These are phyloP conservation scores for Metschnikowia vanudenii DNA, from an alignment of 805 yeast species.

Conservation along the genomic window DNA sequence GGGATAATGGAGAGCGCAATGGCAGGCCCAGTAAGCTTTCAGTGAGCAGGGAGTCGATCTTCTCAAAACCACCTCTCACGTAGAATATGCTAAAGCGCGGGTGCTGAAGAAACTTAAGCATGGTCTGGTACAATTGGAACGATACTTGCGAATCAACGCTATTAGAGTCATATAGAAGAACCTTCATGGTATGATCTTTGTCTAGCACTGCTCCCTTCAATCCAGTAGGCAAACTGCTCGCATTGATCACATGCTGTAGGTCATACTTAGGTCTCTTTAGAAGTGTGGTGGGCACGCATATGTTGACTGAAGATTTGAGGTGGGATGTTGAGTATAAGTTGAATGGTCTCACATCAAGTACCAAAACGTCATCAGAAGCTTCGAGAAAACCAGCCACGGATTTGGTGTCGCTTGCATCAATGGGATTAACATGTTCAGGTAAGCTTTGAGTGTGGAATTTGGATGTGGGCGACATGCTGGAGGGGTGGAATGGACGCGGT, in stretches of 20 bases:
- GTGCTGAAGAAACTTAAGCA: conserved; percentile 28
- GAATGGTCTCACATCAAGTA: conserved; percentile 42
- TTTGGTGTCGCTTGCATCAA: conserved; percentile 12
- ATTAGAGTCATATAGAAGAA: conserved; percentile 36
- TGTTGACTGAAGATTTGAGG: conserved; percentile 32
- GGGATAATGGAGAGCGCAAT: conserved; percentile 14
- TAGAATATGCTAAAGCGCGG: conserved; percentile 23
- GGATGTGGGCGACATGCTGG: conserved; percentile 19
- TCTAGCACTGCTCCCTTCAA: conserved; percentile 21
- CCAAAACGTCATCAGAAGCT: conserved; percentile 9
- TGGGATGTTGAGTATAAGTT: conserved; percentile 33
- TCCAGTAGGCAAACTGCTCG: conserved; percentile 27
- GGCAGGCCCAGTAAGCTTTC: conserved; percentile 13
- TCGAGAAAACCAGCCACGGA: conserved; percentile 5
- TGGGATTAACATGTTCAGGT: conserved; percentile 13
- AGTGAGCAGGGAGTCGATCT: conserved; percentile 10
- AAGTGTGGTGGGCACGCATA: conserved; percentile 46
- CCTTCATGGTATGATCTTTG: conserved; percentile 17
- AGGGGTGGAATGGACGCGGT: conserved; percentile 1
- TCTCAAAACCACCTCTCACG: conserved; percentile 30
- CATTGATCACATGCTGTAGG: conserved; percentile 31
- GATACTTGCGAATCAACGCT: conserved; percentile 23
- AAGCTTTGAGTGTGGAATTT: conserved; percentile 15
- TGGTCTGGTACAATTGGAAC: conserved; percentile 34
- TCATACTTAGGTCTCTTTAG: conserved; percentile 38